Evolutionary conservation across 306 rosid species (phyloP).

Genomic region (Pterocarpus macrocarpus): DNA sequence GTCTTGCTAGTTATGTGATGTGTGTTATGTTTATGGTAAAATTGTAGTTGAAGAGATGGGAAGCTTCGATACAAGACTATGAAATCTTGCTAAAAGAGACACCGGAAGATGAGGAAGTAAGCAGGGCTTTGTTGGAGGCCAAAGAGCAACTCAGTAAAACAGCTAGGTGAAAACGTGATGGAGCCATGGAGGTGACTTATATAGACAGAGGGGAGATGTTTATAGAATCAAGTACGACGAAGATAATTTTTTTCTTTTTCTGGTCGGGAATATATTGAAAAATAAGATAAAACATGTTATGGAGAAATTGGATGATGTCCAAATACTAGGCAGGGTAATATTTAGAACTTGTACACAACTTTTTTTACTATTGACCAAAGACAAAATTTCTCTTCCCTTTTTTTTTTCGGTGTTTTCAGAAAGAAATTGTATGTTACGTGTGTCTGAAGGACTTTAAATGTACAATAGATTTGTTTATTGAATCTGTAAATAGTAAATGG

Average conservation of each 20-base stretch:
- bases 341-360: background rate
- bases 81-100: slow-evolving; percentile 61
- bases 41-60: slow-evolving; percentile 75
- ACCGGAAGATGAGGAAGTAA: slow-evolving; percentile 65
- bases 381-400: too few relatives aligned
- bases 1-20: background rate
- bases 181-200: background rate
- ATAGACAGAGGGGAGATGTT: background rate
- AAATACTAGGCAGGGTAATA: slow-evolving; percentile 5
- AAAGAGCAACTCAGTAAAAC: slow-evolving; percentile 52
- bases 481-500: background rate
- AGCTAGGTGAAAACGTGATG: slow-evolving; percentile 30
- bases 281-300: background rate
- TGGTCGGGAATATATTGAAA: too few relatives aligned
- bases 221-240: background rate
- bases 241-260: background rate
- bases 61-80: slow-evolving; percentile 71
- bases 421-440: too few relatives aligned
- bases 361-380: too few relatives aligned
- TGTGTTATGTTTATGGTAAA: slow-evolving; percentile 8
- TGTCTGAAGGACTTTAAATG: too few relatives aligned
- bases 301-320: slow-evolving; percentile 7
- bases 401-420: too few relatives aligned
- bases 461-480: too few relatives aligned
- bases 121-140: slow-evolving; percentile 57